Evolutionary conservation across 2,329 filamentous ascomycete genomes (phyloP).

Genomic region (Teratosphaeriaceae sp.): DNA sequence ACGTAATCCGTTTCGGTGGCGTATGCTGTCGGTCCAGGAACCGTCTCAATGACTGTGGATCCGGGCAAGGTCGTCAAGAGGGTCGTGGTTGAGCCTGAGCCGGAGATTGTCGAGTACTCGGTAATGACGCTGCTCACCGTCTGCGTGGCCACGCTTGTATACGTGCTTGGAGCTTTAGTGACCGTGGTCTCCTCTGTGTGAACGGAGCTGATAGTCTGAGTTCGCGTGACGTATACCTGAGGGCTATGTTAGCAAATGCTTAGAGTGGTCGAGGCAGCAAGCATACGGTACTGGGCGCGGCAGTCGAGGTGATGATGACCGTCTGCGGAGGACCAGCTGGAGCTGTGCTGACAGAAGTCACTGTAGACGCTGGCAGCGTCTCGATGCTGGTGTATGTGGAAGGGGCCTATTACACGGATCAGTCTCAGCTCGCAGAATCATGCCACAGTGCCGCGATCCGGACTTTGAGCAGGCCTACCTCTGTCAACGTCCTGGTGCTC

Average conservation of each 20-base stretch:
- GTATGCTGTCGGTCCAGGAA: no score
- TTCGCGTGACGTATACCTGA: no score
- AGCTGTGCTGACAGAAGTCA: conserved; percentile 1
- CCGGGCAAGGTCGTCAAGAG: no score
- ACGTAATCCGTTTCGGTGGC: no score
- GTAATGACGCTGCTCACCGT: background rate
- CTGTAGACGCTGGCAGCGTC: background rate
- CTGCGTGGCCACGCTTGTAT: background rate
- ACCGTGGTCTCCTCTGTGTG: background rate
- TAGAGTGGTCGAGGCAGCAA: background rate
- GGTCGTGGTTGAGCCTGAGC: no score
- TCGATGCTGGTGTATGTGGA: background rate
- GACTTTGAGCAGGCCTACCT: background rate
- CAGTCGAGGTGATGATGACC: background rate
- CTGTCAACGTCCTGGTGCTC: background rate
- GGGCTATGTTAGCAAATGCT: no score
- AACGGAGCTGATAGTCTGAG: background rate
- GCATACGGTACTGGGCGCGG: background rate
- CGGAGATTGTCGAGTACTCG: background rate
- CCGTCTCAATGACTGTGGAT: no score
- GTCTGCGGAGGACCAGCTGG: conserved; percentile 1
- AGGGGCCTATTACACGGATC: background rate
- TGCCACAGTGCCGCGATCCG: background rate
- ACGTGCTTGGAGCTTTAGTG: background rate
- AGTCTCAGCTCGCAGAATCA: background rate